Base-by-base conservation (phyloP, 225 moss, liverwort and hornwort species). In the Pleurozium schreberi region DNA sequence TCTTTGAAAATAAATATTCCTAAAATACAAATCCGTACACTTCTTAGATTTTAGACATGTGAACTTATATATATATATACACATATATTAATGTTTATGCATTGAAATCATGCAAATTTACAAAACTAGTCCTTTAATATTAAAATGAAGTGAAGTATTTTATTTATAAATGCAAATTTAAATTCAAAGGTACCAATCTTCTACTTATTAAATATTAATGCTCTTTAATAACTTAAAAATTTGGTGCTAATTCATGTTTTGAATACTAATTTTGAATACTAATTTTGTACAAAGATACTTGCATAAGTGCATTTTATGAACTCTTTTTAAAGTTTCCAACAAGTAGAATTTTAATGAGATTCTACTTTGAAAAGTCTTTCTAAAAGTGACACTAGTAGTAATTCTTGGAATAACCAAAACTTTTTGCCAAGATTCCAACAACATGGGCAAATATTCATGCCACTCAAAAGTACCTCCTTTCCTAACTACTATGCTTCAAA, bases 221-320 rank as follows among this genome's bases (percentile, higher is more conserved):
- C 5, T 75, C 8, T 75, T 75, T 0, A 0, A 47, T 11, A 47
- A 74, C 1, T 4, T 49, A 11, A 17, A 49, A 49, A 1, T 1
- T 0, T 0, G 1, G 12, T 75, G 12, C 19, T 7, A 75, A 12
- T 49, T 75, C 1, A 10, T 20, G 1, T 31, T 31, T 0, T 31
- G 4, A 47, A 47, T 19, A 47, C 11, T 19, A 47, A 49, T 19
- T 11, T 33, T 31, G 1, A 0, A 28, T 4, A 75, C n/a, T n/a
- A n/a, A n/a, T n/a, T n/a, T n/a, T n/a, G n/a, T n/a, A n/a, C n/a
- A n/a, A 43, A 27, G 5, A 17, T 45, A 43, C 2, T 43, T 1
- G 3, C 6, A 27, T 17, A 42, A 42, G 3, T 71, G 8, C 43
- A 71, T 28, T 17, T 43, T 28, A 28, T n/a, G 9, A 28, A 27